Evolutionary conservation across 257 asterid genomes (phyloP), one percentile per base, ranked within the genome.

Genomic region (Solanum dulcamara): DNA sequence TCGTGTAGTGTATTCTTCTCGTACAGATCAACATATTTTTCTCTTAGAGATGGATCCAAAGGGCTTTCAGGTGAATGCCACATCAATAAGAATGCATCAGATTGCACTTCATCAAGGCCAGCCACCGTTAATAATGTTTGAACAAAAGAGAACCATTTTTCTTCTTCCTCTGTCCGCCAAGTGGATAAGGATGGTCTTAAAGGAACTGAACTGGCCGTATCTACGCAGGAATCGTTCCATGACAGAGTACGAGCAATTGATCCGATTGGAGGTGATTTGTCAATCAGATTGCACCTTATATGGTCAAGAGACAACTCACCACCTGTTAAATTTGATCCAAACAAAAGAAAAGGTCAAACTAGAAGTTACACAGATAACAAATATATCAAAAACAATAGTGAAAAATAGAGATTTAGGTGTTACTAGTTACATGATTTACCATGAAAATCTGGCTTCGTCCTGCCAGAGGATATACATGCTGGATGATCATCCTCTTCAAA

Each of bases 211-310:
- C 93, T 91, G 88, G 97, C 93, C 11, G 94, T 91, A 84, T 93
- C 94, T 80, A 90, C 38, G 81, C 91, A 90, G 38, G 93, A 90
- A 80, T 93, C 93, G 2, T 93, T 93, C 93, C 92, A 92, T 85
- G 95, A 89, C 28, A 95, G 91, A 71, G 96, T 90, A 22, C 98
- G 97, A 13, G 99, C 90, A 67, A 96, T 91, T 80, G 99, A 94
- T 84, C 99, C 99, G 86, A 96, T 96, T 10, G 97, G 99, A 18
- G 99, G 98, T 74, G 99, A 96, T 86, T 96, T 96, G 90, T 91
- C 99, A 53, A 96, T 94, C 89, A 94, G 92, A 89, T 92, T 94
- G 85, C 92, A 94, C 88, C 89, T 87, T 22, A 87, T 30, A 35
- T 87, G 81, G 84, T 89, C 89, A 48, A 30, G 89, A 18, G 88